Percentiles rank a stretch among this genome's conserved stretches.
Conservation (phyloP, 2,329 filamentous ascomycete species). For the Berkeleyomyces basicola region DNA sequence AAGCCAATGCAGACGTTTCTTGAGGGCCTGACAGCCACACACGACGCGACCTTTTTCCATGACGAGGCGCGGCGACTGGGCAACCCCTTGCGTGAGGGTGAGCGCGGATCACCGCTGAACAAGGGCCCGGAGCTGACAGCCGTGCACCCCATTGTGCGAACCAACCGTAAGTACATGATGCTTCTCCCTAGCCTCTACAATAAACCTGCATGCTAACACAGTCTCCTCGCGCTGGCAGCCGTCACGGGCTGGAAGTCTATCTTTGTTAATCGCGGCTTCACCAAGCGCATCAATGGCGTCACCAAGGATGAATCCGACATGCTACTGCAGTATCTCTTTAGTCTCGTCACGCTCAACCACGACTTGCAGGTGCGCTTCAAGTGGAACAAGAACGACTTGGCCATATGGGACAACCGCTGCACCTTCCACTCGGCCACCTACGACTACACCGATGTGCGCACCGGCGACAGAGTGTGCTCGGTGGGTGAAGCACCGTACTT, state of each 20-base stretch:
- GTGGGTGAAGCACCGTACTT: slow-evolving; percentile 37
- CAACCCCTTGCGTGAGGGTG: slow-evolving; percentile 26
- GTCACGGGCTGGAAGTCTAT: slow-evolving; percentile 42
- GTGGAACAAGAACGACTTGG: slow-evolving; percentile 34
- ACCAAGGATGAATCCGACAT: slow-evolving; percentile 36
- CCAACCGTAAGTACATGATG: slow-evolving; percentile 27
- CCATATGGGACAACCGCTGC: slow-evolving; percentile 22
- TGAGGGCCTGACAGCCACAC: slow-evolving; percentile 33
- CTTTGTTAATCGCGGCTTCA: slow-evolving; percentile 34
- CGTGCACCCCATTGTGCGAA: slow-evolving; percentile 37
- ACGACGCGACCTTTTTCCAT: slow-evolving; percentile 33
- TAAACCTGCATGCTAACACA: neutral
- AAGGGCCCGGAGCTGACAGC: slow-evolving; percentile 34
- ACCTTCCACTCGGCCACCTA: slow-evolving; percentile 41
- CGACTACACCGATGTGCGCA: slow-evolving; percentile 36
- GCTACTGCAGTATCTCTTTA: slow-evolving; percentile 32
- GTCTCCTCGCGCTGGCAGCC: slow-evolving; percentile 15
- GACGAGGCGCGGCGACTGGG: slow-evolving; percentile 32
- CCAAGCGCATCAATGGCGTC: slow-evolving; percentile 37
- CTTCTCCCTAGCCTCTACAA: neutral
- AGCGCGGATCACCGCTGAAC: slow-evolving; percentile 40
- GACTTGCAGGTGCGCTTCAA: slow-evolving; percentile 39
- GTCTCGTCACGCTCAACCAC: slow-evolving; percentile 36
- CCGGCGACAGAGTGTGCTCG: slow-evolving; percentile 35
- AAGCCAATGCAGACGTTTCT: slow-evolving; percentile 34